These are phyloP conservation scores for Cytospora chrysosperma DNA, from an alignment of 2,329 filamentous ascomycete species.

Conservation along the genomic window DNA sequence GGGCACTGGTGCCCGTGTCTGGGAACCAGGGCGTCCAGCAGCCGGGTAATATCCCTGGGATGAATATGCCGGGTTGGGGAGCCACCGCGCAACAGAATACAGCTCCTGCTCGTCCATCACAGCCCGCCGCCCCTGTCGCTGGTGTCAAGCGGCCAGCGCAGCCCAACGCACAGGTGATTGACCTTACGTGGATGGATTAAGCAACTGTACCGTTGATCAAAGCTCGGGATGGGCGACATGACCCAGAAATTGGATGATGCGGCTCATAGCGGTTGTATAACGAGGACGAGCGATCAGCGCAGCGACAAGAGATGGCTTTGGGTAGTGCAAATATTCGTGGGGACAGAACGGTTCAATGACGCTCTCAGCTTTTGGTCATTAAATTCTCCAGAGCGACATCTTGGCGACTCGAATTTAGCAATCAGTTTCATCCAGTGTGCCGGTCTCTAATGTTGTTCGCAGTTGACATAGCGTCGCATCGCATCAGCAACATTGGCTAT, in stretches of 20 bases:
- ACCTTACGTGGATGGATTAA: neutral
- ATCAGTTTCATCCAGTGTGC: neutral
- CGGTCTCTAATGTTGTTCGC: too few relatives aligned
- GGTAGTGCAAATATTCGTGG: neutral
- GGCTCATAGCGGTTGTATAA: neutral
- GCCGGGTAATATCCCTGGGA: neutral
- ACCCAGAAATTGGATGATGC: neutral
- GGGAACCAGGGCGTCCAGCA: neutral
- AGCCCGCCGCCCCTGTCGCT: neutral
- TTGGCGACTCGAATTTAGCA: neutral
- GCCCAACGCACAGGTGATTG: neutral
- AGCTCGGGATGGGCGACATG: neutral
- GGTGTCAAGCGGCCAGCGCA: neutral
- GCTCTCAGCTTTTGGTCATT: neutral
- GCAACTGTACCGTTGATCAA: neutral
- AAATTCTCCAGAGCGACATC: neutral
- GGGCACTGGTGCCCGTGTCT: neutral
- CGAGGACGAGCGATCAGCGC: neutral
- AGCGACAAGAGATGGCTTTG: neutral
- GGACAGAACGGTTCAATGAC: neutral
- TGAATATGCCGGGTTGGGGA: neutral
- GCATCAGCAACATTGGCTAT: too few relatives aligned
- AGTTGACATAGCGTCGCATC: too few relatives aligned
- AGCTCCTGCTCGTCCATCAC: neutral
- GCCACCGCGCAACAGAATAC: neutral